A percentile compares a stretch with the other conserved stretches of the same genome.
phyloP scores from a whole-genome alignment of 257 asterid species.

The Solanum clarkiae region DNA sequence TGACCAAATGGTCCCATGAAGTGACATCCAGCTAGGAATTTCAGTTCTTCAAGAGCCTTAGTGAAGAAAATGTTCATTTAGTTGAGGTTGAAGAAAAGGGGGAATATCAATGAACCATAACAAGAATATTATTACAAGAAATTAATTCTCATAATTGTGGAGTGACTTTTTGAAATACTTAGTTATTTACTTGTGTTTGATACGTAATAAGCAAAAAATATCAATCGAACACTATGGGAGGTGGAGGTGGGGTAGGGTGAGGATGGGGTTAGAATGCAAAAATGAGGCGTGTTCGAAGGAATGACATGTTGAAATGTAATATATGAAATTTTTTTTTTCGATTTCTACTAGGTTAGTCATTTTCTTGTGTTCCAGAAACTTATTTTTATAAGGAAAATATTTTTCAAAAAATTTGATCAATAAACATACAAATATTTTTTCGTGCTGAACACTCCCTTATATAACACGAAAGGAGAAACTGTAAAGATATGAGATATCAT shows the following conservation, averaged over 20 bases:
- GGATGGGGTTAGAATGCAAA: no score
- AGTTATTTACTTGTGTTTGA: not conserved
- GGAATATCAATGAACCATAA: not conserved
- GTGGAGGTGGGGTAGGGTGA: no score
- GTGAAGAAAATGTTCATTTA: not conserved
- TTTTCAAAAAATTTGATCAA: not conserved
- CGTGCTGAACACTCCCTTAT: not conserved
- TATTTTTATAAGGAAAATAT: not conserved
- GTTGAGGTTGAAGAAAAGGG: not conserved
- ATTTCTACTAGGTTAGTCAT: no score
- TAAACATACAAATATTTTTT: not conserved
- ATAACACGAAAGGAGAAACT: not conserved
- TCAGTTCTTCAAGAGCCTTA: not conserved
- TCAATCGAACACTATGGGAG: no score
- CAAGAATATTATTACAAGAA: not conserved
- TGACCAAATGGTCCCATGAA: slow-evolving; percentile 14
- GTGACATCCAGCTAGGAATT: slow-evolving; percentile 22
- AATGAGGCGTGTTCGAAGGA: not conserved
- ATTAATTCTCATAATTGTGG: no score
- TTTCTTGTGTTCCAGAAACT: not conserved
- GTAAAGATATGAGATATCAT: no score
- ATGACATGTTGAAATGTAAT: not conserved
- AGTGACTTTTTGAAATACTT: no score
- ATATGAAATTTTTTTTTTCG: not conserved
- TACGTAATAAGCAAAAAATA: no score